phyloP scores from a whole-genome alignment of 257 asterid genomes.

The Solanum dulcamara region DNA sequence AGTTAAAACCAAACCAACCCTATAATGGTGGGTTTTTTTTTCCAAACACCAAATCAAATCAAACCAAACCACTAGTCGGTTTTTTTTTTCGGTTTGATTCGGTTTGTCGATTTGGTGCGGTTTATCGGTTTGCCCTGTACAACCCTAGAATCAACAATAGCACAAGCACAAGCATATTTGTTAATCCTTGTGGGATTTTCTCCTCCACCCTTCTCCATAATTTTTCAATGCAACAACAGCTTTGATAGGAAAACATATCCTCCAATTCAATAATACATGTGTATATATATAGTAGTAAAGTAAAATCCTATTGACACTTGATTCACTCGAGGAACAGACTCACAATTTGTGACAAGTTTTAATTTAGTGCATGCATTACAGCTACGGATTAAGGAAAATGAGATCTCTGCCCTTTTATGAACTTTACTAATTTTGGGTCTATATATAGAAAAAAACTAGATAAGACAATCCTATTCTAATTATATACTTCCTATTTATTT shows the following conservation, averaged over 20 bases:
- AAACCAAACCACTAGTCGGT: too few relatives aligned
- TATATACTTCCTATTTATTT: neutral
- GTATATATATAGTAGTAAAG: neutral
- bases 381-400: neutral
- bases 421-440: neutral
- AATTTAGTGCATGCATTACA: neutral
- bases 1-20: too few relatives aligned
- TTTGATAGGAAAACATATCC: neutral
- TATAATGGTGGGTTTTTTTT: too few relatives aligned
- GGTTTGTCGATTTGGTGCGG: too few relatives aligned
- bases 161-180: conserved; percentile 46
- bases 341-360: neutral
- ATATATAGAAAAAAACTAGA: neutral
- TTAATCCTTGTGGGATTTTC: conserved; percentile 19
- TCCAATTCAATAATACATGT: too few relatives aligned
- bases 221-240: neutral
- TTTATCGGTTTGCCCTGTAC: too few relatives aligned
- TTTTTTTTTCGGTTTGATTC: too few relatives aligned
- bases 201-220: conserved; percentile 13
- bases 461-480: neutral
- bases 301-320: neutral
- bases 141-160: too few relatives aligned
- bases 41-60: too few relatives aligned
- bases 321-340: neutral
- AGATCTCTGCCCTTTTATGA: neutral